Base-by-base conservation (phyloP, 208 protist species). In the Naegleria fowleri region DNA sequence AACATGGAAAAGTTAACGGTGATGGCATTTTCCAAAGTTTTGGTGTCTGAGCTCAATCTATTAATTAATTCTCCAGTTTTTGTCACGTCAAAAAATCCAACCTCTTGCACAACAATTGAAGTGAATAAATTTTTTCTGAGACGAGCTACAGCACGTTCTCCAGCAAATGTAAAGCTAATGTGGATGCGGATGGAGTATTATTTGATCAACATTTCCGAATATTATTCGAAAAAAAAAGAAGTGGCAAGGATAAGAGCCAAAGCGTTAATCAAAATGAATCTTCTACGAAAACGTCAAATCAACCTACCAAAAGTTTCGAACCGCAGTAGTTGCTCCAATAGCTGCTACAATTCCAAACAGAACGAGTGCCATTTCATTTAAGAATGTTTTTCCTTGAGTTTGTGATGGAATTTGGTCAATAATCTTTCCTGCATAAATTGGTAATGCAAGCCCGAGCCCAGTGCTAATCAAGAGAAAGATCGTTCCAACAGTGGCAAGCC, bases 41-140 rank as follows among this genome's bases (percentile, higher is more conserved):
- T 59, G 43, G 86, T 90, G 76, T 90, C 86, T 16, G 51, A 76
- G 11, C 41, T 15, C 5, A 90, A 76, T 76, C 86, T 59, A 76
- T 90, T 90, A 6, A 76, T 43, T 16, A 90, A 76, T n/a, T 90
- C 86, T 76, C 86, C 86, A n/a, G 86, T 90, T 41, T 76, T 90
- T 39, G 43, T 90, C 6, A 67, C 40, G n/a, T 90, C 86, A 41
- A 90, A 90, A 76, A 90, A 90, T 29, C 41, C 15, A 90, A 90
- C 9, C 4, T 90, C 86, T 90, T 90, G 86, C 6, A 40, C 7
- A 43, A 76, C 76, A 16, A 76, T 90, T 40, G 51, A 19, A 76
- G 33, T 76, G 51, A 90, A 90, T 29, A 90, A 76, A 25, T 16
- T 76, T 25, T 39, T 90, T 58, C 86, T 58, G 9, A 90, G 36